Evolutionary conservation across 2,329 filamentous ascomycete species (phyloP).

Genomic region (Pyrenochaeta sp.): DNA sequence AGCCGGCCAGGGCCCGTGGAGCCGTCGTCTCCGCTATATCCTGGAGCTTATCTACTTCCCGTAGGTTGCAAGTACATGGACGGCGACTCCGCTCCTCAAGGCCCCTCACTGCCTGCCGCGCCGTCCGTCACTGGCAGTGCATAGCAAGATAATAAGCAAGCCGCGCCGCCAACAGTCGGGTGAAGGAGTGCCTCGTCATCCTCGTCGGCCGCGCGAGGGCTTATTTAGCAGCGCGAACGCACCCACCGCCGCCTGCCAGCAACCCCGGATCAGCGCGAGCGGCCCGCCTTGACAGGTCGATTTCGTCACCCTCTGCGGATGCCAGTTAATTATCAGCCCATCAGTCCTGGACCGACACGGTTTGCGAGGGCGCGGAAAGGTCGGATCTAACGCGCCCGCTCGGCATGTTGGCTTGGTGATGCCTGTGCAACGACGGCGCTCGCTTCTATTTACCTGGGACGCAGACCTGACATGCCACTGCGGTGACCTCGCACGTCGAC

Average conservation of each 20-base stretch:
- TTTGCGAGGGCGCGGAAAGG: not conserved
- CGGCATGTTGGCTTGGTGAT: slow-evolving; percentile 4
- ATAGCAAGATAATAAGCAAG: slow-evolving; percentile 11
- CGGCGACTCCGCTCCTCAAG: slow-evolving; percentile 20
- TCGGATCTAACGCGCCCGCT: not conserved
- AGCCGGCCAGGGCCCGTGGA: not conserved
- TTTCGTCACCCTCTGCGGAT: slow-evolving; percentile 17
- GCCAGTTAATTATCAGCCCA: too few species aligned
- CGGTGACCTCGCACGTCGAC: not conserved
- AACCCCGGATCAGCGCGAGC: slow-evolving; percentile 16
- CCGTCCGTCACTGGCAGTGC: slow-evolving; percentile 5
- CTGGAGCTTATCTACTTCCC: slow-evolving; percentile 19
- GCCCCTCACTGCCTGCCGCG: slow-evolving; percentile 1
- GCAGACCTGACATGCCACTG: not conserved
- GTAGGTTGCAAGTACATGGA: slow-evolving; percentile 9
- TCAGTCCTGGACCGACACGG: too few species aligned
- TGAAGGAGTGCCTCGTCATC: too few species aligned
- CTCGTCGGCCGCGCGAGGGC: too few species aligned
- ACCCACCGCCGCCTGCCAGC: too few species aligned
- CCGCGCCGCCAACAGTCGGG: not conserved
- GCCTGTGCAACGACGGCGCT: not conserved
- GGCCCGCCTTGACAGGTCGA: slow-evolving; percentile 12
- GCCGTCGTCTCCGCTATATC: slow-evolving; percentile 3
- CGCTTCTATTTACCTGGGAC: not conserved
- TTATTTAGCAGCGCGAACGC: too few species aligned